These are phyloP conservation scores for Mycena floridula DNA, from an alignment of 768 basidiomycete genomes.

Conservation along the genomic window DNA sequence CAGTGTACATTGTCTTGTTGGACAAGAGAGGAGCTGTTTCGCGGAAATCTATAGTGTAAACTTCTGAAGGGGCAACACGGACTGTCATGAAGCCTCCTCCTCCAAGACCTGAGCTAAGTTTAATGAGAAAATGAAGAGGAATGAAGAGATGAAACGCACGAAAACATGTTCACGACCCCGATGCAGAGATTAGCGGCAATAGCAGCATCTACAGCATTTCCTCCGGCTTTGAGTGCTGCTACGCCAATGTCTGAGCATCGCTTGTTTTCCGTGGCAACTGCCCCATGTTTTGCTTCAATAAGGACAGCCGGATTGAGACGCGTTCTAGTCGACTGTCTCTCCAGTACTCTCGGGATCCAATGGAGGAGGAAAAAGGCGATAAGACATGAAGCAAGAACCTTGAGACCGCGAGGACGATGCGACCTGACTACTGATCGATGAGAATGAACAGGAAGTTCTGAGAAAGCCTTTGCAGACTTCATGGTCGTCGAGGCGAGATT, in stretches of 20 bases:
- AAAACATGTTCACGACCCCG: slow-evolving; percentile 88
- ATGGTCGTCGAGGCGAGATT: no score
- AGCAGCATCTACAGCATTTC: slow-evolving; percentile 87
- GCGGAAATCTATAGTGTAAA: slow-evolving; percentile 79
- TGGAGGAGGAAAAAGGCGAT: no score
- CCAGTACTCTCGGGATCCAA: no score
- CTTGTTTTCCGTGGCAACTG: slow-evolving; percentile 86
- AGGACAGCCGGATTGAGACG: no score
- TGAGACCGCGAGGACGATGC: no score
- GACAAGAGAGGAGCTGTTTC: slow-evolving; percentile 77
- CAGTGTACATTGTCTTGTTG: slow-evolving; percentile 71
- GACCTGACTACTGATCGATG: no score
- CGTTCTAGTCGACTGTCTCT: no score
- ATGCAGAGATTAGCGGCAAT: slow-evolving; percentile 74
- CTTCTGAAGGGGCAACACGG: slow-evolving; percentile 69
- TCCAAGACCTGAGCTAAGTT: slow-evolving; percentile 69
- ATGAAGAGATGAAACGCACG: slow-evolving; percentile 39
- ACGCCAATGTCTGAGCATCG: slow-evolving; percentile 85
- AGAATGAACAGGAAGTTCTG: no score
- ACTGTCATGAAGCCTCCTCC: slow-evolving; percentile 86
- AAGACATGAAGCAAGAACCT: no score
- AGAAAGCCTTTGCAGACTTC: no score
- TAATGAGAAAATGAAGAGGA: slow-evolving; percentile 1
- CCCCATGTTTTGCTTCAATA: slow-evolving; percentile 63
- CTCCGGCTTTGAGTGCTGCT: slow-evolving; percentile 67